phyloP scores from a whole-genome alignment of 1,139 yeast species.

The Meyerozyma smithsonii region DNA sequence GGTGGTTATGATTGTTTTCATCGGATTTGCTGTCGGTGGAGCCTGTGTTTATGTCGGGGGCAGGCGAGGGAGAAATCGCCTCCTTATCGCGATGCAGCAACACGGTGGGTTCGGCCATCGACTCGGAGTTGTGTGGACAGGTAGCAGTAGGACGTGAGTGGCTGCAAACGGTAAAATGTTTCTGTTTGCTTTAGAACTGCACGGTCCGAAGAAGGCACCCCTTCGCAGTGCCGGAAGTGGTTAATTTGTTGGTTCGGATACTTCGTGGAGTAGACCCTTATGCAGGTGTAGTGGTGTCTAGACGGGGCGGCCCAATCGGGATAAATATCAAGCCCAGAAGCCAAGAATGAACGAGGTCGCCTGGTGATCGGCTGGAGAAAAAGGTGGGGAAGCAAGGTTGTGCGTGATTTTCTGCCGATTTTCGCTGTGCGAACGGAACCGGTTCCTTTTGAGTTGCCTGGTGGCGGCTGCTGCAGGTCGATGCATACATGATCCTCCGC shows the following conservation, averaged over 20 bases:
- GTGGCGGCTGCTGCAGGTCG: background rate
- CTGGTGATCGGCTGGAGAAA: background rate
- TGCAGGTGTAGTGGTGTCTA: background rate
- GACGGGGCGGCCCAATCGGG: background rate
- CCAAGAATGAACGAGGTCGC: too few relatives aligned
- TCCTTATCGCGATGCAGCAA: constrained; percentile 1
- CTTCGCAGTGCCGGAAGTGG: background rate
- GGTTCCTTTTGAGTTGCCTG: too few relatives aligned
- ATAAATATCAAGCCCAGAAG: too few relatives aligned
- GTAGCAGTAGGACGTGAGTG: background rate
- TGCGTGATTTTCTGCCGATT: too few relatives aligned
- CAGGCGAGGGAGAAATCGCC: background rate
- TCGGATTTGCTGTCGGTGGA: background rate
- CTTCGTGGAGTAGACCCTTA: background rate
- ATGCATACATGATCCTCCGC: background rate
- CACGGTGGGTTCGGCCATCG: background rate
- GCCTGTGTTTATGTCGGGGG: background rate
- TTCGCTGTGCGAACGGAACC: too few relatives aligned
- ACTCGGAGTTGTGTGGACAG: background rate
- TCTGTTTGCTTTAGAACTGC: background rate
- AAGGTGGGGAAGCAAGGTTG: background rate
- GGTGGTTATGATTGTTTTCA: background rate
- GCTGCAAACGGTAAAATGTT: background rate
- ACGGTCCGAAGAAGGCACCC: background rate
- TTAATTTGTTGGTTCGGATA: background rate